Percentiles rank a stretch among this genome's conserved stretches.
These are phyloP conservation scores for Theobroma grandiflorum DNA, from an alignment of 441 rosid genomes.

Conservation along the genomic window DNA sequence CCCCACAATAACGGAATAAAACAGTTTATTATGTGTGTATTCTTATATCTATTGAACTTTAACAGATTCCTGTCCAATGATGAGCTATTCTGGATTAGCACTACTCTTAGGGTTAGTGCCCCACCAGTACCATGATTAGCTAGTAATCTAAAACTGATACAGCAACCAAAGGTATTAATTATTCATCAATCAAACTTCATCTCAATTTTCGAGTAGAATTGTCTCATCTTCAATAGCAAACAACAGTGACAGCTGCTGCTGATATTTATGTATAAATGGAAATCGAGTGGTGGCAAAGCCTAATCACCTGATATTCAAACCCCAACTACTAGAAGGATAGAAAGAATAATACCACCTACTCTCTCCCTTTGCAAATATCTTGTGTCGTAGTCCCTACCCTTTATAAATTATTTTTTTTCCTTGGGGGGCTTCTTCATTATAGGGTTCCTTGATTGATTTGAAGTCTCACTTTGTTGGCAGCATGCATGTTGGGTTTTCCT, in stretches of 20 bases:
- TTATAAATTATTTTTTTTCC: neutral
- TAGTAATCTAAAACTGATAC: constrained; percentile 28
- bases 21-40: no score
- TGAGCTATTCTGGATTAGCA: neutral
- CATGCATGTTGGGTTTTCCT: constrained; percentile 7
- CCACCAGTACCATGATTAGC: neutral
- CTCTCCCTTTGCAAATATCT: neutral
- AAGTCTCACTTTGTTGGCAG: constrained; percentile 4
- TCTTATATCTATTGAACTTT: no score
- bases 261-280: no score
- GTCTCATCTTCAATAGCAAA: constrained; percentile 36
- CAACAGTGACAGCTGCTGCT: constrained; percentile 20
- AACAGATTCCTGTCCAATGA: neutral
- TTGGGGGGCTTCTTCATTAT: neutral
- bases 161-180: constrained; percentile 15
- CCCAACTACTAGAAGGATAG: constrained; percentile 1
- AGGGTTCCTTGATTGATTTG: neutral
- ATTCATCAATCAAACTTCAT: no score
- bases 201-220: neutral
- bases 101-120: no score
- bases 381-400: neutral
- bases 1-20: no score
- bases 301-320: neutral
- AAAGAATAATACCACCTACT: neutral
- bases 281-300: neutral